Base-by-base conservation (phyloP, 257 asterid genomes). In the Mentha longifolia region DNA sequence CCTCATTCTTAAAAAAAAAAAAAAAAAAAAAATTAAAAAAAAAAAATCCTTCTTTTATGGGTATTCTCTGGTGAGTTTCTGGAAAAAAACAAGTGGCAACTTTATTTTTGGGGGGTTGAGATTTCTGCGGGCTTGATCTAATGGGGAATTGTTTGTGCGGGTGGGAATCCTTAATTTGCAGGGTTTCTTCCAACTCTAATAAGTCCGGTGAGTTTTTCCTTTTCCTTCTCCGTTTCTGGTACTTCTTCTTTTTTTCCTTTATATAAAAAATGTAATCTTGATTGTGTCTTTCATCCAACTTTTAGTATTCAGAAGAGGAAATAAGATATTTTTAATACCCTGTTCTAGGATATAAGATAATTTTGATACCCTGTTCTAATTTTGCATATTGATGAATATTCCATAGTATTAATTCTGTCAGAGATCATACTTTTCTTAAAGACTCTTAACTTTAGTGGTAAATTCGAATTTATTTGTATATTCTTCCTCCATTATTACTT, bases 81-180 rank as follows among this genome's bases (percentile, higher is more conserved):
- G 75, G 61, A 49, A 19, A n/a, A n/a, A n/a, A n/a, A n/a, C n/a
- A 45, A 73, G 82, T 68, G 85, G 84, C 72, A 57, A 8, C 7
- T 15, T 41, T 41, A 19, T 12, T 55, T 55, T 19, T 2, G 10
- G 10, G 49, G 49, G 50, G 25, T 51, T 19, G 13, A 25, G 65
- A 5, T 58, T 33, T 39, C 20, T n/a, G 41, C 22, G 74, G 73
- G 69, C 37, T 61, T 31, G 74, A 45, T 59, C 64, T 57, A 63
- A 92, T 92, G 96, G 98, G 93, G 28, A 92, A 92, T 78, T 88
- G 94, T 75, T 87, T 83, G 77, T 85, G 87, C 81, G 72, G 77
- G 45, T 72, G 86, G 78, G 80, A 76, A 22, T 82, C 87, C 66
- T 80, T 89, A 41, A 66, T 70, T 41, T 78, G 78, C 85, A 85